Evolutionary conservation across 345 rosid species (phyloP), one percentile per base, ranked within the genome.

Genomic region (Pistacia integerrima): DNA sequence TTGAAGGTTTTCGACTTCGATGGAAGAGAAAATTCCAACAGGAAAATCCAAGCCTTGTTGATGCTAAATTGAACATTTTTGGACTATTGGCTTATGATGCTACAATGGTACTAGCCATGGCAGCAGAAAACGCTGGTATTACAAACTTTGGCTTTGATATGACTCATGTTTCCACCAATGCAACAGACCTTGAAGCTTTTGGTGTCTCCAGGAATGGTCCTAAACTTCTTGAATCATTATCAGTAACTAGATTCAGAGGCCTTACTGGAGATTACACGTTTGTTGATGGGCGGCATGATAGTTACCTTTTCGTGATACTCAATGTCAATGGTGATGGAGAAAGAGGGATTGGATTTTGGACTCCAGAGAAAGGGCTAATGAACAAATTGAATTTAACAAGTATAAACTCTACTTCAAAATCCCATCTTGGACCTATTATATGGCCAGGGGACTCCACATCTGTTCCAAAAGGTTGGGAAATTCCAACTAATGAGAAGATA

Each of bases 81-180:
- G 93, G 89, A 7, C 25, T 84, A 1, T 76, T 86, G 82, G 90
- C 91, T 44, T 87, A 90, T 78, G 92, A 88, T 78, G 88, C 89
- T n/a, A 73, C 77, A 25, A 58, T 59, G 4, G 88, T 88, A n/a
- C 52, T 89, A 0, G 91, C 91, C n/a, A 67, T 63, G 77, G 90
- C 93, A 52, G 76, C 84, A 69, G 92, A 90, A 77, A 79, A 84
- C 51, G 82, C 77, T 41, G 81, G 85, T 17, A 64, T 38, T 52
- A 8, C 41, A 13, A 75, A 73, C 46, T 11, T 74, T 46, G 70
- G 60, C 60, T 85, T 84, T 48, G 76, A 58, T 56, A 82, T 69
- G 13, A 73, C 17, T 0, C 58, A 69, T 60, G 25, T 33, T 13
- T 73, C 84, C 0, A 64, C 74, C 2, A 83, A 67, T 77, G 69